Evolutionary conservation across 331 rosid species (phyloP).

Genomic region (Rhamnella rubrinervis): DNA sequence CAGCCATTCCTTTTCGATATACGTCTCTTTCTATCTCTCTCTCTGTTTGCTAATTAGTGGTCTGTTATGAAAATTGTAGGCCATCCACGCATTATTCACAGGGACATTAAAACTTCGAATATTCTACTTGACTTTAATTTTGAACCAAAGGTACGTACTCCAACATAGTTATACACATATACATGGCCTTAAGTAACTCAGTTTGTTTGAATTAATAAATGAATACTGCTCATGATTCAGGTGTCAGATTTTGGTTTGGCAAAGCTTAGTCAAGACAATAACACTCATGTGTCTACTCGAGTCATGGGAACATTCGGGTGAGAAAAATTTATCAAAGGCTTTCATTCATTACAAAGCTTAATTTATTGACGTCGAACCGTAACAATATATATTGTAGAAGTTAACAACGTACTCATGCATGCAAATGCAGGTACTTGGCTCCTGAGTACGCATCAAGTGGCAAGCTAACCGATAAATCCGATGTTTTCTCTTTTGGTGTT

Average conservation of each 20-base stretch:
- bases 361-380: too few relatives aligned
- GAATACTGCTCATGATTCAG: slow-evolving; percentile 23
- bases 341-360: too few relatives aligned
- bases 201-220: too few relatives aligned
- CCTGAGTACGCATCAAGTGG: slow-evolving; percentile 87
- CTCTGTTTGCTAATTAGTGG: not conserved
- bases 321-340: slow-evolving; percentile 1
- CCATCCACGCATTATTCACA: slow-evolving; percentile 79
- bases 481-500: slow-evolving; percentile 70
- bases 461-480: slow-evolving; percentile 75
- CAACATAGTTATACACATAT: too few relatives aligned
- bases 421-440: slow-evolving; percentile 57
- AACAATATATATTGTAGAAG: too few relatives aligned
- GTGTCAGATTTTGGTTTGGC: slow-evolving; percentile 86
- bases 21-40: not conserved
- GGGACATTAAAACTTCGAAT: slow-evolving; percentile 72
- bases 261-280: slow-evolving; percentile 55
- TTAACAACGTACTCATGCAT: too few relatives aligned
- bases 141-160: slow-evolving; percentile 57
- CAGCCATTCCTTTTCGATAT: too few relatives aligned
- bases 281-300: slow-evolving; percentile 76
- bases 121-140: slow-evolving; percentile 61
- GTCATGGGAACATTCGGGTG: slow-evolving; percentile 89
- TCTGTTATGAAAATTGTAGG: slow-evolving; percentile 39
- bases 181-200: too few relatives aligned